These are phyloP conservation scores for Pleurostoma richardsiae DNA, from an alignment of 2,329 filamentous ascomycete genomes.

Conservation along the genomic window DNA sequence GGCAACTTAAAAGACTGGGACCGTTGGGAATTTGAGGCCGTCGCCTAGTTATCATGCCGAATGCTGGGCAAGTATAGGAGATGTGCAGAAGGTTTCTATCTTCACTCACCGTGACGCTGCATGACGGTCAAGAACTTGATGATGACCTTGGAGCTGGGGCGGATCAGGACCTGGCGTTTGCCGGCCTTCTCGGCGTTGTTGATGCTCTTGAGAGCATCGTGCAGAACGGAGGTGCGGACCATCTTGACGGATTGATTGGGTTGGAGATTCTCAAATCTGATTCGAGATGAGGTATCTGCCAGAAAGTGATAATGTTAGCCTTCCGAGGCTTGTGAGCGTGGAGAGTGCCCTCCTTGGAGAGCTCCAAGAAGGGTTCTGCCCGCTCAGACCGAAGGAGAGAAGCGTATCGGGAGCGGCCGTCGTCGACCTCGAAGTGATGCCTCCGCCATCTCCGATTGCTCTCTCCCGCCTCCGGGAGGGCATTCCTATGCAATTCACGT, in stretches of 20 bases:
- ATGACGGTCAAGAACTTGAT: constrained; percentile 99
- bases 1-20: constrained; percentile 99
- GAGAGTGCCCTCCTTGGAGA: constrained; percentile 60
- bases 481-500: constrained; percentile 19
- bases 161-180: constrained; percentile 98
- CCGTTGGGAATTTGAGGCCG: constrained; percentile 76
- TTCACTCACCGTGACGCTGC: constrained; percentile 94
- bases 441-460: constrained; percentile 49
- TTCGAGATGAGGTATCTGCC: constrained; percentile 62
- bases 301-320: constrained; percentile 48
- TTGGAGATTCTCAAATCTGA: constrained; percentile 76
- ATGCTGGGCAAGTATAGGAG: constrained; percentile 16
- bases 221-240: constrained; percentile 98
- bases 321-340: constrained; percentile 55
- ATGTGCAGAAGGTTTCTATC: too few relatives aligned
- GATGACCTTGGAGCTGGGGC: constrained; percentile 98
- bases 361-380: constrained; percentile 62
- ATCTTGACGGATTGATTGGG: constrained; percentile 66
- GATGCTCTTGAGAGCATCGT: constrained; percentile 98
- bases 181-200: constrained; percentile 99
- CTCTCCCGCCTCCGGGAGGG: constrained; percentile 47
- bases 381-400: constrained; percentile 59
- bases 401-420: constrained; percentile 47
- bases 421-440: neutral
- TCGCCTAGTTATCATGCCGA: constrained; percentile 99